A percentile compares a stretch with the other conserved stretches of the same genome.
These are phyloP conservation scores for Clarkia xantiana DNA, from an alignment of 345 rosid species.

Conservation along the genomic window DNA sequence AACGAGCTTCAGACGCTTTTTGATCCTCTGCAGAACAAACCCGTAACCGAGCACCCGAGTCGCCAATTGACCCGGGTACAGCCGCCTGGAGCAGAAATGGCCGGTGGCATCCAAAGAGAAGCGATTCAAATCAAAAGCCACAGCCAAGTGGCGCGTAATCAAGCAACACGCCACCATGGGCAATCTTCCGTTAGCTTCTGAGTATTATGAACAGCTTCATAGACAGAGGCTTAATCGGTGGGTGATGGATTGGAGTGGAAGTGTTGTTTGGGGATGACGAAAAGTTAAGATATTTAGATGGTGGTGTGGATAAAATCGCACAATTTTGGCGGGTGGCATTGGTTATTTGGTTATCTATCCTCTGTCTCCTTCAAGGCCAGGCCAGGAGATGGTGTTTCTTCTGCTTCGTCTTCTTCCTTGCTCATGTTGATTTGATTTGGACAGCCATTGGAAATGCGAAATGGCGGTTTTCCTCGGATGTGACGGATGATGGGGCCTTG, in stretches of 20 bases:
- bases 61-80: conserved; percentile 6
- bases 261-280: not conserved
- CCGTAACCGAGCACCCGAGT: conserved; percentile 16
- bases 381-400: too few species aligned
- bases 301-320: conserved; percentile 5
- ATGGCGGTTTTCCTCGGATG: too few species aligned
- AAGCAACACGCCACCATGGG: conserved; percentile 44
- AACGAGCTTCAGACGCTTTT: conserved; percentile 29
- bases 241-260: not conserved
- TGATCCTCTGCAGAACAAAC: conserved; percentile 21
- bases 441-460: too few species aligned
- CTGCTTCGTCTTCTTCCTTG: too few species aligned
- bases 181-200: too few species aligned
- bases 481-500: too few species aligned
- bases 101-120: conserved; percentile 34
- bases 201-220: not conserved
- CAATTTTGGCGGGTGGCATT: not conserved
- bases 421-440: too few species aligned
- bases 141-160: conserved; percentile 29
- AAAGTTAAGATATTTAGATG: not conserved
- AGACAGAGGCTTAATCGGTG: not conserved
- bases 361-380: too few species aligned
- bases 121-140: conserved; percentile 26
- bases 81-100: conserved; percentile 15
- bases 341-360: conserved; percentile 2